These are phyloP conservation scores for Fusarium subglutinans DNA, from an alignment of 2,329 filamentous ascomycete species.

Conservation along the genomic window DNA sequence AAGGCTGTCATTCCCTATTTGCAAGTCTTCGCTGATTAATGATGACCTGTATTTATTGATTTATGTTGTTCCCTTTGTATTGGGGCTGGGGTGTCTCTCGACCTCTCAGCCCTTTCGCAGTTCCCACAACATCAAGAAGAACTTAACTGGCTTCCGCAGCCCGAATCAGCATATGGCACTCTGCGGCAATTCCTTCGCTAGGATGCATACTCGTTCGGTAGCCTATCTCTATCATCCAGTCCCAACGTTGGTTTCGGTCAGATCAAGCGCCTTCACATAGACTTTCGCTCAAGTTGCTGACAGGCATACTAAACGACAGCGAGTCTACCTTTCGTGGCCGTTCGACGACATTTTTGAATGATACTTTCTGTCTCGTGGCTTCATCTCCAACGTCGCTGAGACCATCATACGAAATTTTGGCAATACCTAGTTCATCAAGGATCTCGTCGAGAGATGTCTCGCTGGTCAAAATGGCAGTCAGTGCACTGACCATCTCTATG, in stretches of 20 bases:
- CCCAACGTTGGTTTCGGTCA: neutral
- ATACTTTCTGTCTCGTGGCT: neutral
- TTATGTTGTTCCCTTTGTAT: neutral
- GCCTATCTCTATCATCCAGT: neutral
- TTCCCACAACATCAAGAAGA: neutral
- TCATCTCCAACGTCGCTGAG: neutral
- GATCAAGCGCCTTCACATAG: neutral
- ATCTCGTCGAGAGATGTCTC: neutral
- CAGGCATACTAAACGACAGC: neutral
- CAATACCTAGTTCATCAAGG: neutral
- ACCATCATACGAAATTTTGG: neutral
- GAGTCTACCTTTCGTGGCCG: neutral
- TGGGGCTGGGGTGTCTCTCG: neutral
- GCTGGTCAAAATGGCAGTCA: neutral
- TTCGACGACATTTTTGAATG: neutral
- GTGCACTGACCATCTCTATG: neutral
- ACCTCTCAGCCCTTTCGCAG: neutral
- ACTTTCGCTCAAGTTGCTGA: neutral
- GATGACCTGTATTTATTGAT: neutral
- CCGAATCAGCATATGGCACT: neutral
- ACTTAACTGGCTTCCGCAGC: neutral
- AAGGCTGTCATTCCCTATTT: too few species aligned
- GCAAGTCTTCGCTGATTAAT: neutral
- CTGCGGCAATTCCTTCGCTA: neutral
- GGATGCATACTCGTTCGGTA: neutral